phyloP scores from a whole-genome alignment of 2,329 filamentous ascomycete species.

The Colletotrichum lupini region DNA sequence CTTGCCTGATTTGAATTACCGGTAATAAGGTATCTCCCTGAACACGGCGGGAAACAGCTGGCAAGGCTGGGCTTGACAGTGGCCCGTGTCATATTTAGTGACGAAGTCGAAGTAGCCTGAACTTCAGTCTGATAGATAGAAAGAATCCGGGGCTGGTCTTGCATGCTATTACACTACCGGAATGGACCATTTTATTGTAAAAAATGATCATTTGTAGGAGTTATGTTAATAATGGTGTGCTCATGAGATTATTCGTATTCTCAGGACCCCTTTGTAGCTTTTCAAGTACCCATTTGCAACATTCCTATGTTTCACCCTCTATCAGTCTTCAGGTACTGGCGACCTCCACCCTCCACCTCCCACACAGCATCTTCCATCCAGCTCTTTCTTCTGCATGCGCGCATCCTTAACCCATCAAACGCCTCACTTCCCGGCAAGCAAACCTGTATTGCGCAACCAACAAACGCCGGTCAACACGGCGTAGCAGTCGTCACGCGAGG shows the following conservation, averaged over 20 bases:
- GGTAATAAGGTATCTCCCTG: neutral
- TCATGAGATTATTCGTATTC: neutral
- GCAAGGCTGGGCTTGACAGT: conserved; percentile 15
- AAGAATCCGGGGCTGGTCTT: neutral
- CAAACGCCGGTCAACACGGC: conserved; percentile 18
- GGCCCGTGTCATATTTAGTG: conserved; percentile 12
- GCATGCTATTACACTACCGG: no score
- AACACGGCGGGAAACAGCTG: conserved; percentile 3
- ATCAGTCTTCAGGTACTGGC: neutral
- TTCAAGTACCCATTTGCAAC: neutral
- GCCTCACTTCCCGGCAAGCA: conserved; percentile 29
- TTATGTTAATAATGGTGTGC: neutral
- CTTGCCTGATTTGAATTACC: neutral
- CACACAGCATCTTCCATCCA: conserved; percentile 19
- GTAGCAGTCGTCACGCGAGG: conserved; percentile 20
- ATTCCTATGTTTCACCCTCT: neutral
- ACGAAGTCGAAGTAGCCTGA: neutral
- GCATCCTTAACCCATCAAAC: conserved; percentile 34
- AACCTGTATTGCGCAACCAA: conserved; percentile 28
- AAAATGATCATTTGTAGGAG: neutral
- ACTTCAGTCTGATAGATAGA: neutral
- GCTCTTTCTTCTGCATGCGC: conserved; percentile 33
- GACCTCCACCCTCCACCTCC: neutral
- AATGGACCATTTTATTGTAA: neutral
- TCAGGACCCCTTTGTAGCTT: no score